Conservation (phyloP, 495 filamentous ascomycete species). For the Tuber calosporum region DNA sequence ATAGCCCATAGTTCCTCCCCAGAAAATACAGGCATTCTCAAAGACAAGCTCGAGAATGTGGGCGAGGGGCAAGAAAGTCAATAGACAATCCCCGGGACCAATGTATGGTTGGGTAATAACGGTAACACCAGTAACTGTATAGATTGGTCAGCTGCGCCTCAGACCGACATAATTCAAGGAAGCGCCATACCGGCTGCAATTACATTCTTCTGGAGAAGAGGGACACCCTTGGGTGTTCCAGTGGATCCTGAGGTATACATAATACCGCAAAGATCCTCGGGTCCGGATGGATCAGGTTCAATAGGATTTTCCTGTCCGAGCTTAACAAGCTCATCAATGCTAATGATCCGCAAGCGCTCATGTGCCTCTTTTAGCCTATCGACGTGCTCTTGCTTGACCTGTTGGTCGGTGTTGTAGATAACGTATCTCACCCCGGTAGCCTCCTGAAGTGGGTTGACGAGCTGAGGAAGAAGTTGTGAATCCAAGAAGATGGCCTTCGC, state of each 20-base stretch:
- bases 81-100: conserved; percentile 72
- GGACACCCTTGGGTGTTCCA: conserved; percentile 90
- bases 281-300: conserved; percentile 74
- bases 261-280: conserved; percentile 91
- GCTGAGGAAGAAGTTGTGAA: conserved; percentile 68
- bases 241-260: conserved; percentile 99
- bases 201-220: conserved; percentile 80
- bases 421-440: conserved; percentile 71
- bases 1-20: conserved; percentile 96
- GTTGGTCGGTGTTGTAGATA: conserved; percentile 78
- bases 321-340: conserved; percentile 77
- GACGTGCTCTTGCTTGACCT: conserved; percentile 69
- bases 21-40: conserved; percentile 84
- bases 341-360: conserved; percentile 63
- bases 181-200: conserved; percentile 67
- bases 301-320: conserved; percentile 74
- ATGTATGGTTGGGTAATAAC: conserved; percentile 78
- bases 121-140: conserved; percentile 74
- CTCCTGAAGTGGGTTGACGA: conserved; percentile 72
- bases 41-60: conserved; percentile 98
- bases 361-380: conserved; percentile 69
- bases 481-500: conserved; percentile 89
- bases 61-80: conserved; percentile 88
- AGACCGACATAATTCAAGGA: background rate
- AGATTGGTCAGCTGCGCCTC: background rate